Conservation (phyloP, 345 rosid species). For the Aquilaria yunnanensis region DNA sequence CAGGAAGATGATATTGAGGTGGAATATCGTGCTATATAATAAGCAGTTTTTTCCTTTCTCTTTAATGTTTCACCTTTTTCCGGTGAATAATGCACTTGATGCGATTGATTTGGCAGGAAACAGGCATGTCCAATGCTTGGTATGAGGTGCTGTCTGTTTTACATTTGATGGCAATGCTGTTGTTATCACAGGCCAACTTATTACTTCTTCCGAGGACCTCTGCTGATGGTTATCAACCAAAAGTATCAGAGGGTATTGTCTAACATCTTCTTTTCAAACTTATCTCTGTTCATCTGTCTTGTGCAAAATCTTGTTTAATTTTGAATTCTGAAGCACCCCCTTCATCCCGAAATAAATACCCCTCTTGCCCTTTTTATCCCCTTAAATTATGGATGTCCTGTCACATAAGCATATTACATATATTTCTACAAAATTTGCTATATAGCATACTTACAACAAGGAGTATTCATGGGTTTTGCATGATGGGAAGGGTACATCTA, state of each 20-base stretch:
- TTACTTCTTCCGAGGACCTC: constrained; percentile 89
- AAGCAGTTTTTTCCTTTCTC: not conserved
- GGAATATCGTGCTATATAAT: constrained; percentile 5
- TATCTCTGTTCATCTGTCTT: not conserved
- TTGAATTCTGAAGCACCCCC: no score
- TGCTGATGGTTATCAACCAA: constrained; percentile 69
- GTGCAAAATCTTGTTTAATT: no score
- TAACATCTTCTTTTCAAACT: constrained; percentile 7
- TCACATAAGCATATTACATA: not conserved
- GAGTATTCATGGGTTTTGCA: no score
- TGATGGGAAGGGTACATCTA: no score
- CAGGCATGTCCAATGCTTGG: constrained; percentile 84
- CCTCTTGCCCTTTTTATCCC: no score
- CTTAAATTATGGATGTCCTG: not conserved
- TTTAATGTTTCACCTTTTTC: constrained; percentile 12
- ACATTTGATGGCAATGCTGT: constrained; percentile 96
- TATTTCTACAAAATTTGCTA: no score
- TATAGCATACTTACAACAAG: no score
- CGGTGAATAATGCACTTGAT: constrained; percentile 12
- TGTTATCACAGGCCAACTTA: constrained; percentile 81
- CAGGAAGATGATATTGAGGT: constrained; percentile 98
- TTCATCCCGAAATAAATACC: no score
- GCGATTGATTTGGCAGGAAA: constrained; percentile 58
- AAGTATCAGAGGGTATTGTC: constrained; percentile 85
- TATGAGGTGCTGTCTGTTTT: constrained; percentile 92